Evolutionary conservation across 306 rosid species (phyloP).

Genomic region (Corylus heterophylla): DNA sequence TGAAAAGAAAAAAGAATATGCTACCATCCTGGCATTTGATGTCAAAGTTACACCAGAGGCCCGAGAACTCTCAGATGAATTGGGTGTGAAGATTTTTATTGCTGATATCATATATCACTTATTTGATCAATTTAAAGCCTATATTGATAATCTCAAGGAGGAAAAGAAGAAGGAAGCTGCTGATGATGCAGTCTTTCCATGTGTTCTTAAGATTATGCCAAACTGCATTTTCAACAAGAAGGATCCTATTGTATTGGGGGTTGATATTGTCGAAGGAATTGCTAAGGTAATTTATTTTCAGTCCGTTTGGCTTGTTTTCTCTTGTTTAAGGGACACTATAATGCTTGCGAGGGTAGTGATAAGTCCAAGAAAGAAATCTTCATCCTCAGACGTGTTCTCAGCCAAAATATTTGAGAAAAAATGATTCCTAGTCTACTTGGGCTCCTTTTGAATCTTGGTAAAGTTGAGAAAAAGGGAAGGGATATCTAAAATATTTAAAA

Average conservation of each 20-base stretch:
- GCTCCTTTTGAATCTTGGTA: background rate
- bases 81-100: constrained; percentile 78
- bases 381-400: no score
- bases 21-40: constrained; percentile 93
- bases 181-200: constrained; percentile 93
- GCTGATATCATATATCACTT: constrained; percentile 96
- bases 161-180: constrained; percentile 92
- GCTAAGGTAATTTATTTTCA: constrained; percentile 56
- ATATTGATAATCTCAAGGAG: constrained; percentile 85
- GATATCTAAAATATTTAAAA: background rate
- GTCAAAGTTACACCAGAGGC: constrained; percentile 96
- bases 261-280: constrained; percentile 88
- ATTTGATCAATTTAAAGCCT: constrained; percentile 90
- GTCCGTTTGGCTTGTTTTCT: background rate
- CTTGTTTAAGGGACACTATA: background rate
- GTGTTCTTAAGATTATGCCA: constrained; percentile 76
- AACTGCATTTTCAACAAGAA: constrained; percentile 89
- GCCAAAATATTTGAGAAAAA: background rate
- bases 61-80: constrained; percentile 80
- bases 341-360: constrained; percentile 1
- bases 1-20: constrained; percentile 82
- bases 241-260: constrained; percentile 98
- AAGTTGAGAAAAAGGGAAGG: background rate
- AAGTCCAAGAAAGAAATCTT: background rate
- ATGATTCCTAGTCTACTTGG: background rate